These are phyloP conservation scores for Epichloe amarillans DNA, from an alignment of 2,329 filamentous ascomycete genomes.

Conservation along the genomic window DNA sequence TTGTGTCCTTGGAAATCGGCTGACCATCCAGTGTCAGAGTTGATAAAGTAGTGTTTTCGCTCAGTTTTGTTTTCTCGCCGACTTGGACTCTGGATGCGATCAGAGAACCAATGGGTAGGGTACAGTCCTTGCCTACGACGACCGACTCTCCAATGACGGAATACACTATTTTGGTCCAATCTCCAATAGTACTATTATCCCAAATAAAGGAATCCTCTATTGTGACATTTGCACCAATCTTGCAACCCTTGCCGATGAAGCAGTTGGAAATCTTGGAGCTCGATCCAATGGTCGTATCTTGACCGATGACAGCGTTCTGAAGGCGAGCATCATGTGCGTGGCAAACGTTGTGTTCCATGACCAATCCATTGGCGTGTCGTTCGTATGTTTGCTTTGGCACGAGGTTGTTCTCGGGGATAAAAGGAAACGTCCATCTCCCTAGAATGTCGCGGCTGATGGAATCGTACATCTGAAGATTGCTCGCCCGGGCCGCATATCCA, in stretches of 20 bases:
- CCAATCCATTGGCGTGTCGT: constrained; percentile 54
- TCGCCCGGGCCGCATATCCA: constrained; percentile 75
- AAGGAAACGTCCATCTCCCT: constrained; percentile 73
- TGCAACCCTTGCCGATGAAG: constrained; percentile 72
- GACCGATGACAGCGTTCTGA: constrained; percentile 61
- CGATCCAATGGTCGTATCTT: constrained; percentile 61
- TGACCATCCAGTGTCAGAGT: constrained; percentile 23
- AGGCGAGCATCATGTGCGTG: constrained; percentile 61
- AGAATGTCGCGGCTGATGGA: constrained; percentile 79
- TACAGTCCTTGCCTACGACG: constrained; percentile 56
- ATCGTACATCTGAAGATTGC: constrained; percentile 80
- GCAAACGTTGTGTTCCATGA: constrained; percentile 66
- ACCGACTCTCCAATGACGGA: constrained; percentile 67
- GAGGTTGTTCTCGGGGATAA: constrained; percentile 82
- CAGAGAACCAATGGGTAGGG: constrained; percentile 58
- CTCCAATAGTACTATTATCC: constrained; percentile 68
- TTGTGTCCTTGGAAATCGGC: constrained; percentile 26
- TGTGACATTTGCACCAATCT: constrained; percentile 71
- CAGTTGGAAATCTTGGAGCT: constrained; percentile 58
- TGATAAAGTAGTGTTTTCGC: constrained; percentile 20
- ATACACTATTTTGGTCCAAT: constrained; percentile 55
- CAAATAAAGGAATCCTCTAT: constrained; percentile 76
- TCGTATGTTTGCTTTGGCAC: constrained; percentile 65
- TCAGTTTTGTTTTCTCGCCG: constrained; percentile 42
- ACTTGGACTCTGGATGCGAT: constrained; percentile 69